phyloP scores from a whole-genome alignment of 306 rosid genomes.

The Trifolium subterraneum region DNA sequence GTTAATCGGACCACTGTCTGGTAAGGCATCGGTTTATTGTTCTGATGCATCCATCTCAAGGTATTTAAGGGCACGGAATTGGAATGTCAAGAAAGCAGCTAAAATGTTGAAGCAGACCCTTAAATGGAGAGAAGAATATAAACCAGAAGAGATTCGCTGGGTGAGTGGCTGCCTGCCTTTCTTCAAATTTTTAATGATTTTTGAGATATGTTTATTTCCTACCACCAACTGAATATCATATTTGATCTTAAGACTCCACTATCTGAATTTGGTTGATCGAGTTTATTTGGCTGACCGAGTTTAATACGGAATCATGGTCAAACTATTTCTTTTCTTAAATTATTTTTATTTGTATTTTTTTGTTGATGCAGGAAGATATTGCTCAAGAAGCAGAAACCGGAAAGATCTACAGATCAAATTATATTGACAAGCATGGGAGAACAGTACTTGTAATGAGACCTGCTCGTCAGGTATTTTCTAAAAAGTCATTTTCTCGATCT shows the following conservation, averaged over 20 bases:
- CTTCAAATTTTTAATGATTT: conserved; percentile 14
- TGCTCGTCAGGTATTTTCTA: conserved; percentile 68
- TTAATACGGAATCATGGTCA: conserved; percentile 6
- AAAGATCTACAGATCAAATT: conserved; percentile 69
- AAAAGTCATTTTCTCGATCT: conserved; percentile 31
- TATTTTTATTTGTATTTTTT: conserved; percentile 24
- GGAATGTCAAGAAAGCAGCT: conserved; percentile 90
- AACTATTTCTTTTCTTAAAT: conserved; percentile 24
- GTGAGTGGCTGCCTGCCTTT: conserved; percentile 47
- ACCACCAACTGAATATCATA: conserved; percentile 6
- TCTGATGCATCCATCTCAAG: conserved; percentile 79
- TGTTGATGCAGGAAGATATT: conserved; percentile 68
- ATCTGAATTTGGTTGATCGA: background rate
- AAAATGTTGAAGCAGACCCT: conserved; percentile 82
- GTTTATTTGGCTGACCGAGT: conserved; percentile 1
- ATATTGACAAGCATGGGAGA: conserved; percentile 72
- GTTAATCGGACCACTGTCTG: conserved; percentile 70
- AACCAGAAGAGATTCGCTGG: conserved; percentile 94
- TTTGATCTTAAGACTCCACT: background rate
- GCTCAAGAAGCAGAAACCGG: conserved; percentile 84
- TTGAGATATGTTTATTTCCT: conserved; percentile 2
- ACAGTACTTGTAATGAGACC: conserved; percentile 86
- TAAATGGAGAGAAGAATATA: conserved; percentile 81
- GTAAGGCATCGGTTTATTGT: conserved; percentile 68
- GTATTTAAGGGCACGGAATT: conserved; percentile 77